phyloP scores from a whole-genome alignment of 306 rosid species.

The Prunus kanzakura region DNA sequence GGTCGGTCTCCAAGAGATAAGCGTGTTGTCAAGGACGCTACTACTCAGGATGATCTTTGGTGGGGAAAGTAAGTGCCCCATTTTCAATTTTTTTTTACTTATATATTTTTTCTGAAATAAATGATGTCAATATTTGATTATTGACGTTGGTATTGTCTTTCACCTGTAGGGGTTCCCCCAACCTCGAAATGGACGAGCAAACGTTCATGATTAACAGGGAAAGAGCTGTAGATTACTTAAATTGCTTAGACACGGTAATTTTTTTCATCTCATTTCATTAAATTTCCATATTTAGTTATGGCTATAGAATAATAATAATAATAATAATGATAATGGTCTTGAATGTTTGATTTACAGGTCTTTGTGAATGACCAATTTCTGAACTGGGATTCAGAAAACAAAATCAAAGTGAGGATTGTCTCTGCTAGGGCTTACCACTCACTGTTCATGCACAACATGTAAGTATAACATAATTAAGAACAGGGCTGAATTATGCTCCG shows the following conservation, averaged over 20 bases:
- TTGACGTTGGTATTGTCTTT: too few relatives aligned
- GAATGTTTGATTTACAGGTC: conserved; percentile 43
- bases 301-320: background rate
- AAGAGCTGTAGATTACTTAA: conserved; percentile 87
- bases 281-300: background rate
- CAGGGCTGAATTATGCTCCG: too few relatives aligned
- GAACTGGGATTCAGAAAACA: conserved; percentile 87
- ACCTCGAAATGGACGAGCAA: conserved; percentile 85
- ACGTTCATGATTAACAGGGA: conserved; percentile 76
- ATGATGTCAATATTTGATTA: too few relatives aligned
- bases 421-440: conserved; percentile 92
- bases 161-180: conserved; percentile 74
- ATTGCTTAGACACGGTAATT: conserved; percentile 72
- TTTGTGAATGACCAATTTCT: conserved; percentile 75
- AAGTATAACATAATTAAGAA: conserved; percentile 31
- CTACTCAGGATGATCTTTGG: conserved; percentile 74
- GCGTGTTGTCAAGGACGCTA: conserved; percentile 69
- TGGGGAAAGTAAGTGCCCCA: conserved; percentile 69
- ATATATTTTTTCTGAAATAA: too few relatives aligned
- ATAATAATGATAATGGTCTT: background rate
- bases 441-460: conserved; percentile 91
- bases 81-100: background rate
- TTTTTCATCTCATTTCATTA: background rate
- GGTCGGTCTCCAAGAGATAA: conserved; percentile 91
- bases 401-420: conserved; percentile 71